Conservation (phyloP, 768 basidiomycete genomes). For the Gyrodon lividus region DNA sequence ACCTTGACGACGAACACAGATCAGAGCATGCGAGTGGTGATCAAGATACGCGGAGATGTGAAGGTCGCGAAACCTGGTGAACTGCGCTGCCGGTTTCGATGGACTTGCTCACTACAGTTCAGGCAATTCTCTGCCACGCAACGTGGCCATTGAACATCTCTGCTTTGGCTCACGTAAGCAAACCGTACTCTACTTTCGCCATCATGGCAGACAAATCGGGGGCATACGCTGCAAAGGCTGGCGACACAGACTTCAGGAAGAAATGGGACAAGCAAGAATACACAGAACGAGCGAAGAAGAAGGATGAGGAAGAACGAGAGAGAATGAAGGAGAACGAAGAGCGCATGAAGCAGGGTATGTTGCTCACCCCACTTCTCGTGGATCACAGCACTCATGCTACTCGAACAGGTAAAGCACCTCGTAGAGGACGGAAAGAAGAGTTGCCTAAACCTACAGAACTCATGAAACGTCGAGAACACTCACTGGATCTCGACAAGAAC, state of each 20-base stretch:
- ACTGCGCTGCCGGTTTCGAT: background rate
- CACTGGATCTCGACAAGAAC: conserved; percentile 93
- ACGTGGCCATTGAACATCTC: background rate
- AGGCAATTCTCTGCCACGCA: background rate
- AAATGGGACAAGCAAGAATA: conserved; percentile 97
- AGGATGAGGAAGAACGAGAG: conserved; percentile 76
- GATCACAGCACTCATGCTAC: background rate
- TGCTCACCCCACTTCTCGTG: background rate
- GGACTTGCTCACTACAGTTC: too few relatives aligned
- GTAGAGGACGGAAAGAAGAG: conserved; percentile 63
- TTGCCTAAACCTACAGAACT: conserved; percentile 92
- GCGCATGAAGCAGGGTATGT: conserved; percentile 75
- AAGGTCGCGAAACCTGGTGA: background rate
- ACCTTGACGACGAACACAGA: background rate
- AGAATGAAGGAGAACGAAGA: conserved; percentile 86
- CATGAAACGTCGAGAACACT: conserved; percentile 82
- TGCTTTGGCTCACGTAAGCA: conserved; percentile 2
- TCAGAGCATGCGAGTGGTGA: background rate
- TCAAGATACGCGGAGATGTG: conserved; percentile 8
- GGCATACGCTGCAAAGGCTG: conserved; percentile 38
- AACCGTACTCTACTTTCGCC: background rate
- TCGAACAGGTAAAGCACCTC: conserved; percentile 74
- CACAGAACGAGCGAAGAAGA: conserved; percentile 78
- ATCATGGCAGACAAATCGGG: conserved; percentile 33
- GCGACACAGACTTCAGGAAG: conserved; percentile 77